phyloP scores from a whole-genome alignment of 2,329 filamentous ascomycete genomes.

The Helotiales sp. region DNA sequence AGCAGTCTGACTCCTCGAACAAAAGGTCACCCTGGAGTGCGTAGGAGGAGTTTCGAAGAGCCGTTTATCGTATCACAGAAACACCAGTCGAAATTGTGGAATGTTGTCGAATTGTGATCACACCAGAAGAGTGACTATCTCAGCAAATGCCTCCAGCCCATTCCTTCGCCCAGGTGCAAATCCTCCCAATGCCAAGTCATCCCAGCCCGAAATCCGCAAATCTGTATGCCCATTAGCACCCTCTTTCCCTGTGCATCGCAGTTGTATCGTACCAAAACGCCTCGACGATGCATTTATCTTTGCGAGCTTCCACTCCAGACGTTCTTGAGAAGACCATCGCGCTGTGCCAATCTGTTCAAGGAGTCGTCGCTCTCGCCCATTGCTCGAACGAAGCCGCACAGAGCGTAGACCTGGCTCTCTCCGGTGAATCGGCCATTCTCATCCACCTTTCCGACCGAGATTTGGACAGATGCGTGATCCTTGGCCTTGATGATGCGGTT shows the following conservation, averaged over 20 bases:
- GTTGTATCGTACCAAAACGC: constrained; percentile 38
- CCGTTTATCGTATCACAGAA: constrained; percentile 34
- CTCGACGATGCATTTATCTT: constrained; percentile 42
- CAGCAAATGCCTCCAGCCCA: constrained; percentile 39
- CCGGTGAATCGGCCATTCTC: constrained; percentile 94
- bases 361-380: constrained; percentile 98
- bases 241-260: neutral
- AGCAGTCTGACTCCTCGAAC: constrained; percentile 44
- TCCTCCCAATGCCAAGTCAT: constrained; percentile 34
- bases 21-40: constrained; percentile 40
- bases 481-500: constrained; percentile 99
- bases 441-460: constrained; percentile 96
- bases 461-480: constrained; percentile 98
- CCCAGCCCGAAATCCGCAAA: constrained; percentile 36
- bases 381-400: constrained; percentile 95
- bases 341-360: constrained; percentile 93
- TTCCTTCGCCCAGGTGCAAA: constrained; percentile 32
- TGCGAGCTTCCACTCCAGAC: constrained; percentile 76
- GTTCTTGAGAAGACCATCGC: constrained; percentile 94
- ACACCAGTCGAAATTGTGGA: constrained; percentile 36
- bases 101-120: constrained; percentile 42
- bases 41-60: constrained; percentile 44
- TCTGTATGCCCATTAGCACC: constrained; percentile 35
- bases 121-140: constrained; percentile 42
- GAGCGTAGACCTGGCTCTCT: constrained; percentile 96